A percentile compares a stretch with the other conserved stretches of the same genome.
These are phyloP conservation scores for Arthroderma sp. DNA, from an alignment of 2,329 filamentous ascomycete species.

Conservation along the genomic window DNA sequence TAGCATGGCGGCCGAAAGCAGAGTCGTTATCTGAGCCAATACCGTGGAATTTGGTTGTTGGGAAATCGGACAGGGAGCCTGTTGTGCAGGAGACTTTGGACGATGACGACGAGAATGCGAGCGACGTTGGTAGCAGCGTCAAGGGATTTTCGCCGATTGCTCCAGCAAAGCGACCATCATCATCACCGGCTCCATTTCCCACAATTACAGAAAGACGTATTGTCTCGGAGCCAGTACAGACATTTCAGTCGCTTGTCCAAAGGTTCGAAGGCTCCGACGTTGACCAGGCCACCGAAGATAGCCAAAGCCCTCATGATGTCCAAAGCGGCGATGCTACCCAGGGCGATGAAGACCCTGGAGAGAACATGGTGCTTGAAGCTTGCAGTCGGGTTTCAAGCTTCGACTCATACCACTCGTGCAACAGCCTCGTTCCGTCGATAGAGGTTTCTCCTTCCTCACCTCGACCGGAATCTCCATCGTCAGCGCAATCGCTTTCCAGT, in stretches of 20 bases:
- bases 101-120: too few species aligned
- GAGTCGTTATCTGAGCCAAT: constrained; percentile 3
- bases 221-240: constrained; percentile 19
- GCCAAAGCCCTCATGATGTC: too few species aligned
- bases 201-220: constrained; percentile 12
- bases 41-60: constrained; percentile 6
- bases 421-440: constrained; percentile 5
- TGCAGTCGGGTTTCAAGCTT: constrained; percentile 17
- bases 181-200: constrained; percentile 8
- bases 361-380: too few species aligned
- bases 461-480: constrained; percentile 11
- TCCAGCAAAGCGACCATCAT: neutral
- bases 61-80: neutral
- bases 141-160: too few species aligned
- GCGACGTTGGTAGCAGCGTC: too few species aligned
- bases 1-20: constrained; percentile 52
- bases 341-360: too few species aligned
- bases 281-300: too few species aligned
- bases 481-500: constrained; percentile 9
- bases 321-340: too few species aligned
- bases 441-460: constrained; percentile 9
- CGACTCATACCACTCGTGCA: constrained; percentile 32
- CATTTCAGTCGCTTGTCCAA: constrained; percentile 25
- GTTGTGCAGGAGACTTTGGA: neutral
- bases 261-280: constrained; percentile 19